phyloP scores from a whole-genome alignment of 1,139 yeast species.

The Kurtzmaniella natalensis region DNA sequence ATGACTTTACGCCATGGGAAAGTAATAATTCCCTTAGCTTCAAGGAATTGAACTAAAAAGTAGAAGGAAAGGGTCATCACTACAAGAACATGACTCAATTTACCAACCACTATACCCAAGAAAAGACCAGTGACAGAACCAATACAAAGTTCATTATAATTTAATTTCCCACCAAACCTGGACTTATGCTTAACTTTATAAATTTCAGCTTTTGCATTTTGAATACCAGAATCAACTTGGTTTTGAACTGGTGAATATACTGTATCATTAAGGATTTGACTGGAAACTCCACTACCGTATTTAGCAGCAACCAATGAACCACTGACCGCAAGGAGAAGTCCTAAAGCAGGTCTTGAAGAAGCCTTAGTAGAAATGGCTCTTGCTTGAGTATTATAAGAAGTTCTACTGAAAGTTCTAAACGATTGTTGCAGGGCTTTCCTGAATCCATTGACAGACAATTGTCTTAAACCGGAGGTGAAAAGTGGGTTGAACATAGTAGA shows the following conservation, averaged over 20 bases:
- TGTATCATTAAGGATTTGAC: constrained; percentile 9
- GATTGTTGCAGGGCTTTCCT: not conserved
- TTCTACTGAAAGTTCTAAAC: not conserved
- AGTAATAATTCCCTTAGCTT: constrained; percentile 51
- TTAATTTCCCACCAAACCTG: constrained; percentile 37
- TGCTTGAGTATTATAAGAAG: not conserved
- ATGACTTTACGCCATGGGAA: constrained; percentile 47
- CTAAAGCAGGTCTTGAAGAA: constrained; percentile 1
- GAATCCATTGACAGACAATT: not conserved
- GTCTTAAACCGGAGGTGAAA: constrained; percentile 4
- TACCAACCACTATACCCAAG: constrained; percentile 62
- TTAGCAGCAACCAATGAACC: constrained; percentile 5
- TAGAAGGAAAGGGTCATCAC: constrained; percentile 49
- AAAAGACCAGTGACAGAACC: constrained; percentile 67
- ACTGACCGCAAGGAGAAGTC: constrained; percentile 6
- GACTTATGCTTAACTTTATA: constrained; percentile 7
- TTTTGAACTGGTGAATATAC: constrained; percentile 4
- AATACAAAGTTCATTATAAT: constrained; percentile 62
- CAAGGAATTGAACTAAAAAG: constrained; percentile 54
- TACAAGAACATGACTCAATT: constrained; percentile 55
- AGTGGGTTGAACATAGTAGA: constrained; percentile 6
- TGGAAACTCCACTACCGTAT: constrained; percentile 1
- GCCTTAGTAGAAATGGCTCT: not conserved
- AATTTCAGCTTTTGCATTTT: constrained; percentile 3
- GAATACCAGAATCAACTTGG: not conserved